Percentiles rank a stretch among this genome's conserved stretches.
These are phyloP conservation scores for Thalassiosira allenii DNA, from an alignment of 352 stramenopile species.

Conservation along the genomic window DNA sequence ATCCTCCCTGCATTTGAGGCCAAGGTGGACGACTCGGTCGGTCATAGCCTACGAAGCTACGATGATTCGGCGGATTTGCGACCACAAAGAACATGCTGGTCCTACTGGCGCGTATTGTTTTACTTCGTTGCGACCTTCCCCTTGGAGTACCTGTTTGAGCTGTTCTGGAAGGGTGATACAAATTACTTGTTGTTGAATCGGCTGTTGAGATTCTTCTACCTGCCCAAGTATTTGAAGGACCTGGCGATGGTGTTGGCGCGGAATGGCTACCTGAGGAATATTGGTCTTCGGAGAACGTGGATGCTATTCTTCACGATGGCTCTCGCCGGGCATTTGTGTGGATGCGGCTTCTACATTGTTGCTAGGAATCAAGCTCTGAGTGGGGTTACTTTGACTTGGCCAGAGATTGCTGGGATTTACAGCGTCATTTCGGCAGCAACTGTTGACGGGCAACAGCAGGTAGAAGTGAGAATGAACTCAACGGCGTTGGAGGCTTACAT, in stretches of 20 bases:
- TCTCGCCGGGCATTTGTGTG: constrained; percentile 67
- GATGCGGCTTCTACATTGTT: constrained; percentile 65
- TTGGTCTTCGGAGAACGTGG: constrained; percentile 61
- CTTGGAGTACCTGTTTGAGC: constrained; percentile 51
- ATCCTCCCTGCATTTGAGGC: constrained; percentile 38
- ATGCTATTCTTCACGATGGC: constrained; percentile 65
- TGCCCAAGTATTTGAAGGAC: constrained; percentile 55
- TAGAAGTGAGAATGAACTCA: constrained; percentile 33
- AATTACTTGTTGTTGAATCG: constrained; percentile 64
- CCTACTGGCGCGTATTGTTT: constrained; percentile 37
- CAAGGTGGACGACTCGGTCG: constrained; percentile 19
- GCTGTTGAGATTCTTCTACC: constrained; percentile 48
- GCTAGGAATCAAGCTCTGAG: constrained; percentile 43
- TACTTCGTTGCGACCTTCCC: constrained; percentile 48
- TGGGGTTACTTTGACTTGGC: constrained; percentile 42
- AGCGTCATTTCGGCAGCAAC: constrained; percentile 26
- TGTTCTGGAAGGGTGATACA: constrained; percentile 5
- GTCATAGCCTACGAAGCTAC: constrained; percentile 13
- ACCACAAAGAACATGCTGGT: constrained; percentile 12
- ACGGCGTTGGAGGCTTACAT: constrained; percentile 59
- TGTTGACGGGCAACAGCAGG: constrained; percentile 7
- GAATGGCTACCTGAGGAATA: constrained; percentile 52
- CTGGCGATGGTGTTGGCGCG: constrained; percentile 45
- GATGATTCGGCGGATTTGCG: background rate
- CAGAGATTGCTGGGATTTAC: constrained; percentile 53